Percentiles rank a stretch among this genome's conserved stretches.
Evolutionary conservation across 2,329 filamentous ascomycete species (phyloP).

Genomic region (Microsporum ferrugineum): DNA sequence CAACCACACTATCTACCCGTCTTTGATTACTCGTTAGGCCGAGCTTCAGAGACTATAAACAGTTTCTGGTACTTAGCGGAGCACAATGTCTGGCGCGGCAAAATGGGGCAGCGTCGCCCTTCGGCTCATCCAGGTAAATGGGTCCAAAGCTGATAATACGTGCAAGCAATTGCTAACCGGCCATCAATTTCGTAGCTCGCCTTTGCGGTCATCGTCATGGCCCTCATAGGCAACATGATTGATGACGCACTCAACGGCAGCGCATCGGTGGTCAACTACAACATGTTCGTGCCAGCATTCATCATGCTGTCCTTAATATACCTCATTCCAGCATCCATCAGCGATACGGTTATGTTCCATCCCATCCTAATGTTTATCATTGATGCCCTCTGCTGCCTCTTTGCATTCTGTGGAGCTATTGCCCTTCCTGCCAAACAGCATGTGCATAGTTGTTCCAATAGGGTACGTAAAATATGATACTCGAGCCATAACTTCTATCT

Average conservation of each 20-base stretch:
- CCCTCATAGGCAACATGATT: slow-evolving; percentile 54
- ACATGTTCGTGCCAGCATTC: slow-evolving; percentile 40
- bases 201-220: slow-evolving; percentile 49
- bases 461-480: slow-evolving; percentile 26
- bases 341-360: slow-evolving; percentile 30
- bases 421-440: slow-evolving; percentile 38
- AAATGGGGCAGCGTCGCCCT: slow-evolving; percentile 26
- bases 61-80: neutral
- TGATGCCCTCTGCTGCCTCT: slow-evolving; percentile 38
- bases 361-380: slow-evolving; percentile 35
- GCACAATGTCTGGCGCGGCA: neutral
- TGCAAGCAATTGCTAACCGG: slow-evolving; percentile 5
- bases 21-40: neutral
- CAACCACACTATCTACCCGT: neutral
- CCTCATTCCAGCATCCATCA: slow-evolving; percentile 34
- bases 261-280: slow-evolving; percentile 46
- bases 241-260: slow-evolving; percentile 37
- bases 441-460: slow-evolving; percentile 36
- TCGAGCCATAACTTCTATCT: neutral
- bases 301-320: slow-evolving; percentile 40
- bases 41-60: neutral
- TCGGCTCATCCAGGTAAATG: slow-evolving; percentile 31
- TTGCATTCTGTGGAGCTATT: slow-evolving; percentile 39
- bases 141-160: neutral
- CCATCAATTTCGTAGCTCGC: slow-evolving; percentile 38